Base-by-base conservation (phyloP, 306 rosid genomes). In the Cucumis hystrix region DNA sequence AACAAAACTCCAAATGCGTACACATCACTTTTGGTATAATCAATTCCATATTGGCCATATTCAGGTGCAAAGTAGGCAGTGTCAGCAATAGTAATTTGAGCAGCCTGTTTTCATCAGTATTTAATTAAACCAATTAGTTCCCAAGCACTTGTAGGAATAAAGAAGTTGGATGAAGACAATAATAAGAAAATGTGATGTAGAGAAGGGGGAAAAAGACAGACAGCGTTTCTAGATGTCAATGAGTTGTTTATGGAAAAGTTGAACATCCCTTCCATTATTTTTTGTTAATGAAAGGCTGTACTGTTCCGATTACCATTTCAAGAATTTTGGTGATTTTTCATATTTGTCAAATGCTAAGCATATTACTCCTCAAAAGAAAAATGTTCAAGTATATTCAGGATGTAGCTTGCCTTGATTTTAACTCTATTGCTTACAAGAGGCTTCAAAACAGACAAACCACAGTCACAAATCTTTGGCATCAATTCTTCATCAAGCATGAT, bases 1-100 rank as follows among this genome's bases (percentile, higher is more conserved):
- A 95, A 93, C 86, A 95, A 76, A 85, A 91, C 93, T 16, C 97
- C 97, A 39, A 87, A 95, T 86, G 99, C 87, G 85, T 83, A 91
- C 62, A 84, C 80, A 65, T 95, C 99, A 74, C 86, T 85, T 84
- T 87, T 91, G 25, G 83, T 85, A 86, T 79, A 80, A 80, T 87
- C 84, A 65, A 40, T 79, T 81, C 87, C 96, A 8, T 79, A 84
- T 75, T 86, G 84, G 68, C 85, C 91, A 78, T 92, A 86, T 23
- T 92, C 93, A 33, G 96, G 99, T 72, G 97, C 89, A 80, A 75
- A 74, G 85, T 92, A 92, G 84, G 97, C 97, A 25, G 81, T 82
- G 64, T 87, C 93, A 67, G 81, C 84, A 18, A 85, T 80, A 60
- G 91, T 89, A 84, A 87, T 85, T 87, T 92, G 92, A 21, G 91